Base-by-base conservation (phyloP, 2,329 filamentous ascomycete genomes). In the Zalaria sp. region DNA sequence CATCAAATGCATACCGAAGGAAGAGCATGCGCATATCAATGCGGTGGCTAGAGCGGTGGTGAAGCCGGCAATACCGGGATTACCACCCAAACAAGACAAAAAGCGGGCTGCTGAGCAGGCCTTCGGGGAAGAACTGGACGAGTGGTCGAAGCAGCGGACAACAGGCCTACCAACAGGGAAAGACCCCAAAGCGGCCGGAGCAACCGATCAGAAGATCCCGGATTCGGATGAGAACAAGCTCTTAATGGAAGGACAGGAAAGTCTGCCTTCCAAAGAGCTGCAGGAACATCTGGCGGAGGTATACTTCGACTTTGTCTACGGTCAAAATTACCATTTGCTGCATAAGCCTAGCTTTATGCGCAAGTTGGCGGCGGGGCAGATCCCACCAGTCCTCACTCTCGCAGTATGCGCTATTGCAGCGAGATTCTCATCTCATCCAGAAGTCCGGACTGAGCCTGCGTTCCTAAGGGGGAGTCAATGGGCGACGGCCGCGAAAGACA, bases 301-400 rank as follows among this genome's bases (percentile, higher is more conserved):
- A 0, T 98, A 93, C 57, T 98, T 96, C 55, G 89, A 96, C 55
- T 88, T 83, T 53, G 75, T 96, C 1, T 96, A 98, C 56, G 91
- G 91, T 5, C 91, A 96, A 57, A 84, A 86, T 29, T 98, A 96
- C 58, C 83, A 93, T 49, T 67, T 98, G 18, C 74, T 98, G 6
- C 91, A 98, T 63, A 96, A 95, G 58, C 89, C 91, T 32, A 96
- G 88, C 58, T 96, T 93, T 58, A 94, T 96, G 83, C 76, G 88
- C 45, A 86, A 86, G 53, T 60, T 91, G 42, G 85, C 81, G 53
- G 73, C 79, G 45, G 82, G 83, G 27, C 80, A 81, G 1, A 68
- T 96, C 8, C 89, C 91, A 1, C 91, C 91, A 0, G 89, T 96
- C 7, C 68, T 98, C 9, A 78, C 93, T 41, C 72, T 98, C n/a